phyloP scores from a whole-genome alignment of 2,329 filamentous ascomycete species.

The Achaetomium macrosporum region DNA sequence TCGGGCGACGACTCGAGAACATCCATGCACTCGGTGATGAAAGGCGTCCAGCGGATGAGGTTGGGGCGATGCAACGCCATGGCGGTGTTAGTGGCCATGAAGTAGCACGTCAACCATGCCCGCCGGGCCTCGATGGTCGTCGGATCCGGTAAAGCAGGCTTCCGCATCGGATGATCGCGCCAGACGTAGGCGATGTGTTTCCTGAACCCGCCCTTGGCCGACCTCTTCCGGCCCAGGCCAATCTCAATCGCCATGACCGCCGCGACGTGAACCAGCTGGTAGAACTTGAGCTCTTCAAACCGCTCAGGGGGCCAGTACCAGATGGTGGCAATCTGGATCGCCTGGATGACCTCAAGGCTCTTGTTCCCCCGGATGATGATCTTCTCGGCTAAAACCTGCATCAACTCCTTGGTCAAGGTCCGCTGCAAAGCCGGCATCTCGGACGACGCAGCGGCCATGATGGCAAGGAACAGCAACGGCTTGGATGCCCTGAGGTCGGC shows the following conservation, averaged over 20 bases:
- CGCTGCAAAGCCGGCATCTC: conserved; percentile 53
- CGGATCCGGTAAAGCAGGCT: conserved; percentile 43
- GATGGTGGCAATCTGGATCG: conserved; percentile 66
- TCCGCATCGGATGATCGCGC: conserved; percentile 39
- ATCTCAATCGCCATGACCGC: conserved; percentile 79
- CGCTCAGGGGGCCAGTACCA: conserved; percentile 84
- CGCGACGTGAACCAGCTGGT: conserved; percentile 76
- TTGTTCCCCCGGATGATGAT: conserved; percentile 73
- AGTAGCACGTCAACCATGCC: conserved; percentile 55
- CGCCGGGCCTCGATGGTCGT: conserved; percentile 50
- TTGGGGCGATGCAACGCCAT: conserved; percentile 58
- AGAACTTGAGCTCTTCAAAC: conserved; percentile 84
- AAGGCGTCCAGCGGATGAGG: conserved; percentile 53
- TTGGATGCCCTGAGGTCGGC: conserved; percentile 51
- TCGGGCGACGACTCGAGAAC: conserved; percentile 49
- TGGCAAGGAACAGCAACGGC: conserved; percentile 63
- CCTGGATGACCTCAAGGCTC: conserved; percentile 75
- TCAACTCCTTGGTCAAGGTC: conserved; percentile 60
- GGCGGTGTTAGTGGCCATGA: conserved; percentile 52
- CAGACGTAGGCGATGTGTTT: conserved; percentile 35
- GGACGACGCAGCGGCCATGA: conserved; percentile 61
- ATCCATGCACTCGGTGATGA: conserved; percentile 55
- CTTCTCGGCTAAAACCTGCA: conserved; percentile 67
- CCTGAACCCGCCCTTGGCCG: conserved; percentile 30
- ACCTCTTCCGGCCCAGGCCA: conserved; percentile 52